Conservation (phyloP, 176 grass and related monocot species). For the Oryza glaberrima region DNA sequence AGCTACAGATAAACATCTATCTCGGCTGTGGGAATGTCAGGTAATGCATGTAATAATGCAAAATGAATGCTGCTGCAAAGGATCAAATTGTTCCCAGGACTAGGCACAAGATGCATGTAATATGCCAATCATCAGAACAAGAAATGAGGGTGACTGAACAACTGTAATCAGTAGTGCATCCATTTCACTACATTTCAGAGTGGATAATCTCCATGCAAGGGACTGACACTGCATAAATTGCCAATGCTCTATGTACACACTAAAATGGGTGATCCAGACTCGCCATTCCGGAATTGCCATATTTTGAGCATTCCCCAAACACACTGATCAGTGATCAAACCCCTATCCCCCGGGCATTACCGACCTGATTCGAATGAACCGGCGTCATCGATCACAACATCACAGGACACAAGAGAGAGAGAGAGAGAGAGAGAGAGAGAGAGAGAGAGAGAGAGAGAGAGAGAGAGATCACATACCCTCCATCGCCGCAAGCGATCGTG, state of each 20-base stretch:
- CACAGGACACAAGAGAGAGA: not conserved
- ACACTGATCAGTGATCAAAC: not conserved
- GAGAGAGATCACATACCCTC: constrained; percentile 56
- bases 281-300: not conserved
- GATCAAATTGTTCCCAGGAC: not conserved
- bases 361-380: not conserved
- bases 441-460: not conserved
- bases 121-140: not conserved
- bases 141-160: not conserved
- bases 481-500: constrained; percentile 66
- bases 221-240: not conserved
- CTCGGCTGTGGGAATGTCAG: not conserved
- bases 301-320: not conserved
- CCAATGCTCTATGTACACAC: not conserved
- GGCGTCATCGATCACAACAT: not conserved
- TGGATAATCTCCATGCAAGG: not conserved
- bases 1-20: not conserved
- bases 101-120: not conserved
- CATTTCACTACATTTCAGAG: constrained; percentile 16
- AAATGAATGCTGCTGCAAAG: not conserved
- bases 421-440: not conserved
- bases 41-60: not conserved
- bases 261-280: not conserved
- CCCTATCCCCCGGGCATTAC: not conserved
- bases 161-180: not conserved